These are phyloP conservation scores for Helminthosporium solani DNA, from an alignment of 2,329 filamentous ascomycete species.

Conservation along the genomic window DNA sequence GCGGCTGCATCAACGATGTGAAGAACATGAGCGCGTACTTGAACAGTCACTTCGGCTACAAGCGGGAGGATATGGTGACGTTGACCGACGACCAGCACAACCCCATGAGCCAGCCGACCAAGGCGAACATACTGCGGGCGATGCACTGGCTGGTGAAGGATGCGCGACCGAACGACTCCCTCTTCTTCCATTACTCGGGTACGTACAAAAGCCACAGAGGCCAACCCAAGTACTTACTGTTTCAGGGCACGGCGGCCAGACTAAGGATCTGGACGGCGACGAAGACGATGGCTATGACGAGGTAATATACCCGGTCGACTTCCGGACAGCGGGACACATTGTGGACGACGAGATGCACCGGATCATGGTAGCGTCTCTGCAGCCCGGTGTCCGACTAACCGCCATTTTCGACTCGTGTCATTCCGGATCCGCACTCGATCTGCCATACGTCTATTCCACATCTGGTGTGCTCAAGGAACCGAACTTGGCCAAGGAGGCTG, in stretches of 20 bases:
- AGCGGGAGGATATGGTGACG: constrained; percentile 94
- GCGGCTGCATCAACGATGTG: constrained; percentile 96
- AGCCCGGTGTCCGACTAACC: constrained; percentile 78
- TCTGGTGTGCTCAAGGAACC: constrained; percentile 79
- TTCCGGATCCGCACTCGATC: constrained; percentile 73
- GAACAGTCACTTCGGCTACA: constrained; percentile 86
- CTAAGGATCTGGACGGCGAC: constrained; percentile 74
- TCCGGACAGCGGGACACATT: constrained; percentile 75
- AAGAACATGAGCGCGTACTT: constrained; percentile 95
- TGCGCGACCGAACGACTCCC: constrained; percentile 84
- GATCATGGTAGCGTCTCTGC: constrained; percentile 74
- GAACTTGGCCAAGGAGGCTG: constrained; percentile 77
- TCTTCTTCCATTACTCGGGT: constrained; percentile 98
- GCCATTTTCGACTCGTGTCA: constrained; percentile 83
- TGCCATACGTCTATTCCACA: constrained; percentile 79
- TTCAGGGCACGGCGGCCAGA: constrained; percentile 77
- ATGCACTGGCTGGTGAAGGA: constrained; percentile 99
- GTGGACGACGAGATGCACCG: constrained; percentile 81
- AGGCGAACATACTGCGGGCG: constrained; percentile 88
- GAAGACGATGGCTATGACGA: constrained; percentile 82
- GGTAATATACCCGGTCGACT: constrained; percentile 82
- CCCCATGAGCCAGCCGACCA: constrained; percentile 94
- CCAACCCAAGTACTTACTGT: constrained; percentile 9
- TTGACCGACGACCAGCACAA: constrained; percentile 97
- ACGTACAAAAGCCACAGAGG: constrained; percentile 30